Evolutionary conservation across 2,329 filamentous ascomycete species (phyloP), one percentile per base, ranked within the genome.

Genomic region (Cadophora sp.): DNA sequence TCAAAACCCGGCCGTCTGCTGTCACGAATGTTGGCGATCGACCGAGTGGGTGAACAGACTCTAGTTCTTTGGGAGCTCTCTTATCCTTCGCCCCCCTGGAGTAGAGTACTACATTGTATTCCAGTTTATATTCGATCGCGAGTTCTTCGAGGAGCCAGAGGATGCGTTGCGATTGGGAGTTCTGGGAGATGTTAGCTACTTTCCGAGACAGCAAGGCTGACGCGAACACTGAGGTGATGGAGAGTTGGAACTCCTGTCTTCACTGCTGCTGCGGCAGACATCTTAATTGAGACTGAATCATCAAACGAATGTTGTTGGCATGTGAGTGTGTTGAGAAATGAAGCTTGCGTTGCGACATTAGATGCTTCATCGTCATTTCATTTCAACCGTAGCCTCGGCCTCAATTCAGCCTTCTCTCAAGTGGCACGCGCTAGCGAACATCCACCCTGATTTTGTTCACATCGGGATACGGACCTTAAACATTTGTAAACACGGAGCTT

Each of bases 31-130:
- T 81, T 0, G 94, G 94, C 0, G 92, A 93, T 78, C 97, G 97
- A 72, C 94, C 94, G 3, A 97, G 84, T 0, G 92, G 91, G 76
- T 97, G 92, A 31, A 97, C 81, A 2, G 91, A 88, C 24, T 62
- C 29, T 55, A 97, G 85, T 75, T 92, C 90, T 0, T 88, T 82
- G 1, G 93, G 92, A 0, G 94, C 94, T 16, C 91, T 83, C 75
- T 83, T 85, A 67, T 89, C 85, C 67, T 82, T 76, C 70, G 80
- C 80, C 71, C 83, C 77, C 64, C 94, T 90, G 12, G 51, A 29
- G 79, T 92, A 92, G 83, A 91, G 94, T 62, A 90, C 83, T 43
- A 74, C 51, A 70, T 94, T 87, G 80, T 96, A 97, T 43, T 90
- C 85, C 53, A 97, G 80, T 55, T 94, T 87, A 80, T 96, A 97